Conservation (phyloP, 495 filamentous ascomycete genomes). For the Aspergillus baeticus region DNA sequence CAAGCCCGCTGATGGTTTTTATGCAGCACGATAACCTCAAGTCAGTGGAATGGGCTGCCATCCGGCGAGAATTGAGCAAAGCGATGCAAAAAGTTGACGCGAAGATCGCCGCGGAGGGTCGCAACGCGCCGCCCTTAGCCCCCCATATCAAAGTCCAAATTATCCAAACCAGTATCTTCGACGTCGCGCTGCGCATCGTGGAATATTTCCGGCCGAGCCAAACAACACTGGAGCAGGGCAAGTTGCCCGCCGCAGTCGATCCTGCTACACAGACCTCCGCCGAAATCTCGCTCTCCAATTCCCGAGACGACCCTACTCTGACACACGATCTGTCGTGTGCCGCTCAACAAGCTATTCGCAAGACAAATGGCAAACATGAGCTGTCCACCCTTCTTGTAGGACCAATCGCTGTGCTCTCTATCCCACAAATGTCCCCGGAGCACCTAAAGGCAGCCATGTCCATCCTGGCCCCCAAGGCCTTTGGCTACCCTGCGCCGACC, state of each 20-base stretch:
- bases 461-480: conserved; percentile 66
- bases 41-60: conserved; percentile 79
- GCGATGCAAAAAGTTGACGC: conserved; percentile 70
- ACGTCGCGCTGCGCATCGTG: conserved; percentile 74
- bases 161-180: conserved; percentile 85
- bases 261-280: conserved; percentile 40
- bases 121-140: conserved; percentile 42
- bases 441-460: conserved; percentile 77
- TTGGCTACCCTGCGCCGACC: conserved; percentile 73
- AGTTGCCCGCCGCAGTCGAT: neutral
- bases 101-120: conserved; percentile 46
- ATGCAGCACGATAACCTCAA: conserved; percentile 98
- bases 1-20: conserved; percentile 82
- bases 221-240: conserved; percentile 18
- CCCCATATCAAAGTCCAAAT: conserved; percentile 72
- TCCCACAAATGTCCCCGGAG: conserved; percentile 77
- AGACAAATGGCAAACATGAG: conserved; percentile 55
- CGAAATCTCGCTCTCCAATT: conserved; percentile 31
- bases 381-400: conserved; percentile 77
- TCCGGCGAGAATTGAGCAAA: conserved; percentile 74
- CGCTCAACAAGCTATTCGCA: conserved; percentile 60
- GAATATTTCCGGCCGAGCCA: conserved; percentile 75
- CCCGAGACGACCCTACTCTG: conserved; percentile 49
- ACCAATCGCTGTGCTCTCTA: conserved; percentile 73
- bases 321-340: conserved; percentile 73